Evolutionary conservation across 352 stramenopile species (phyloP).

Genomic region (Phytophthora sp.): DNA sequence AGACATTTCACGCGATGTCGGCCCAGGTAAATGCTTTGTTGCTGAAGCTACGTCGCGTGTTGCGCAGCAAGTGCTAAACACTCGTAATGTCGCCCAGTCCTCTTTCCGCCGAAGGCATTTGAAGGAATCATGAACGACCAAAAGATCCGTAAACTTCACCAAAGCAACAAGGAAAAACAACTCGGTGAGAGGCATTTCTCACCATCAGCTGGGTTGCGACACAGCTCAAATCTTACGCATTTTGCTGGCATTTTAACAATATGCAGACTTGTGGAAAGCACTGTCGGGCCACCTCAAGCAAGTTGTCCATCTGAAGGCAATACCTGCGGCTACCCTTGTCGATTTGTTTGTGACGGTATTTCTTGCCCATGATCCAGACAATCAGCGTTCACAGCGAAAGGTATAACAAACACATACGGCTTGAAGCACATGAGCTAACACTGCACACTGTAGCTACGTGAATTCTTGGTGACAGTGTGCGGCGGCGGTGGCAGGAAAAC

Average conservation of each 20-base stretch:
- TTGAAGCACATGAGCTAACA: conserved; percentile 14
- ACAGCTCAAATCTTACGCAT: not conserved
- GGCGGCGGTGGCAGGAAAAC: conserved; percentile 33
- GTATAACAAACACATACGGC: conserved; percentile 20
- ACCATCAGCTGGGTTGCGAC: not conserved
- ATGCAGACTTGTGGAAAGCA: conserved; percentile 73
- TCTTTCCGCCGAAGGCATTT: conserved; percentile 76
- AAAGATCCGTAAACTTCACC: conserved; percentile 79
- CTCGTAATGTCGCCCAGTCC: conserved; percentile 36
- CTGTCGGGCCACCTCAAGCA: conserved; percentile 66
- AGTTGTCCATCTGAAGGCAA: conserved; percentile 49
- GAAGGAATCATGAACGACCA: conserved; percentile 86
- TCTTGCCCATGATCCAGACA: conserved; percentile 56
- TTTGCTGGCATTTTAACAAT: not conserved
- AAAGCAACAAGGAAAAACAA: conserved; percentile 75
- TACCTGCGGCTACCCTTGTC: conserved; percentile 42
- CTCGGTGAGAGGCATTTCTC: conserved; percentile 38
- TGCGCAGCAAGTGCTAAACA: not conserved
- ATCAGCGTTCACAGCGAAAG: conserved; percentile 76
- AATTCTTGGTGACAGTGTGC: conserved; percentile 61
- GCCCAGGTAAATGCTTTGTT: conserved; percentile 43
- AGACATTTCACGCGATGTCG: conserved; percentile 64
- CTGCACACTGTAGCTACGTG: conserved; percentile 51
- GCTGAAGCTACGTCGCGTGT: not conserved
- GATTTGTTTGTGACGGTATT: conserved; percentile 62